Conservation (phyloP, 768 basidiomycete genomes). For the Boletellus emodensis region DNA sequence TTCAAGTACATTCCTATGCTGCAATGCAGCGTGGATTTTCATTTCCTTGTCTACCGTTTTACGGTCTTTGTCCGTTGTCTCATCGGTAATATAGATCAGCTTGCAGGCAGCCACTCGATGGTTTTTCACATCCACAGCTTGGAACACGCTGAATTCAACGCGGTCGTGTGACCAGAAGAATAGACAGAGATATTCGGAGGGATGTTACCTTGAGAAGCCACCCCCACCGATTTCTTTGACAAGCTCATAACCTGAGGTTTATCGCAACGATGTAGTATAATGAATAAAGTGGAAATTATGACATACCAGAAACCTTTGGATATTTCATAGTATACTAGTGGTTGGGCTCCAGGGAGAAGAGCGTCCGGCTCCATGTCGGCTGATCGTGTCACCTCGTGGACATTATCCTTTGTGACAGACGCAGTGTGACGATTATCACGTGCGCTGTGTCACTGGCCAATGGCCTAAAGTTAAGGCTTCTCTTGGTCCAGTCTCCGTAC, state of each 20-base stretch:
- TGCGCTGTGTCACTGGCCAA: conserved; percentile 1
- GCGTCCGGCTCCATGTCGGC: conserved; percentile 6
- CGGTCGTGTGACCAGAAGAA: neutral
- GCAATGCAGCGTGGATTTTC: conserved; percentile 76
- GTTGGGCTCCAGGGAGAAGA: neutral
- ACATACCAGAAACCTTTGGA: conserved; percentile 30
- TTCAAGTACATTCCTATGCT: conserved; percentile 77
- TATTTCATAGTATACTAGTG: conserved; percentile 28
- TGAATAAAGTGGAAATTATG: neutral
- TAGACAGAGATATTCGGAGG: neutral
- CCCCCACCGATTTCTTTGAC: conserved; percentile 80
- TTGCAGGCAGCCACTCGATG: conserved; percentile 85
- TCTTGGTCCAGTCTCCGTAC: too few species aligned
- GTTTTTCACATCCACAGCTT: conserved; percentile 65
- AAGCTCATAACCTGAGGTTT: conserved; percentile 57
- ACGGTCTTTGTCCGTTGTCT: conserved; percentile 63
- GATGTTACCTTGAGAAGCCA: conserved; percentile 74
- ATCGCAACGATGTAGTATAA: neutral
- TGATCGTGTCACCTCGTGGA: neutral
- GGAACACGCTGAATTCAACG: conserved; percentile 60
- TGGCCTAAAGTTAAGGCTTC: too few species aligned
- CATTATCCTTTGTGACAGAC: conserved; percentile 22
- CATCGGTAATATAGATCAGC: conserved; percentile 58
- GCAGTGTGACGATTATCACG: conserved; percentile 19
- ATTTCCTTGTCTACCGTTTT: conserved; percentile 91